Evolutionary conservation across 495 filamentous ascomycete genomes (phyloP), one percentile per base, ranked within the genome.

Genomic region (Penicillium cinerascens): DNA sequence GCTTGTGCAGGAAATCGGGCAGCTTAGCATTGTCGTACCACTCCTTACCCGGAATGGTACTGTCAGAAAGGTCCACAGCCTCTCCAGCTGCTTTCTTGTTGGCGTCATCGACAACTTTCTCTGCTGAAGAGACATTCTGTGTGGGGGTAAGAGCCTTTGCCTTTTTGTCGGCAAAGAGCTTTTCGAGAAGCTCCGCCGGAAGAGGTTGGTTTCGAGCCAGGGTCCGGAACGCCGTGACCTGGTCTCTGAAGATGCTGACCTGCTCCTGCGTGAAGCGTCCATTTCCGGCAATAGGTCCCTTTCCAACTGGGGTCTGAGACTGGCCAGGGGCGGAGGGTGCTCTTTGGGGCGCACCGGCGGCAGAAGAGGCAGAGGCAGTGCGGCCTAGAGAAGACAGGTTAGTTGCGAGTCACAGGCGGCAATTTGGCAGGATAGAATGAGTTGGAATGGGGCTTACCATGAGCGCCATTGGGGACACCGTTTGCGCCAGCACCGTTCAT

Each of bases 151-250:
- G 77, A 2, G 81, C 74, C 51, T 85, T 81, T 33, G 81, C 77
- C 55, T 87, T 85, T 42, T 87, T 85, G 11, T 84, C 81, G 20
- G 84, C 76, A 59, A 89, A 91, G 3, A 95, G 79, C 53, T 85
- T 82, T 60, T 88, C 84, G 64, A 91, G 86, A 36, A 92, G 74
- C 38, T 77, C 73, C n/a, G 76, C 66, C 2, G 91, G 88, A 15
- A 97, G 83, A 0, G 88, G 82, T 22, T 83, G 74, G 49, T 93
- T 93, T 68, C 89, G 93, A 10, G 85, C 83, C 1, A 96, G 75
- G 56, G 85, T 74, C 68, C 89, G 89, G 73, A 95, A 95, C 6
- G 89, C 88, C 55, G 81, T 68, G 39, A 95, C 92, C 64, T 96
- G 91, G 41, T 84, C 83, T 29, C 86, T 77, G 8, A 95, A 77